Percentiles rank a stretch among this genome's conserved stretches.
Conservation (phyloP, 2,329 filamentous ascomycete genomes). For the Coniochaeta prunicola region DNA sequence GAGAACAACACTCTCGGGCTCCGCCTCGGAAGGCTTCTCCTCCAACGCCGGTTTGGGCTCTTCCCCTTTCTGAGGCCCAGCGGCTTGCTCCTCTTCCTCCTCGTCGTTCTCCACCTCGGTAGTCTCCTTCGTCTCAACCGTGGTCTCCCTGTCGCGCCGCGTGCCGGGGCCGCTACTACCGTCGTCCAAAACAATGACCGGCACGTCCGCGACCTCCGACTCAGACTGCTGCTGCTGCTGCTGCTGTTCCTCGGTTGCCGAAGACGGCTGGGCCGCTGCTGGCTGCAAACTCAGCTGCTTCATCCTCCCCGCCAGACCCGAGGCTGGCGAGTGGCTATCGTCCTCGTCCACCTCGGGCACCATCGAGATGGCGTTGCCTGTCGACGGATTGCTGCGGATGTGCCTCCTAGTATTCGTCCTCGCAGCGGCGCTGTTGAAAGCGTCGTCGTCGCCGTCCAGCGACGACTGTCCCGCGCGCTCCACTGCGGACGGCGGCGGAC, state of each 20-base stretch:
- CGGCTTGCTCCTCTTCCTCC: neutral
- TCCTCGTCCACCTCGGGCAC: conserved; percentile 82
- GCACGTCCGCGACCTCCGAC: neutral
- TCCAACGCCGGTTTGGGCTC: neutral
- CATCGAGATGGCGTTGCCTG: conserved; percentile 70
- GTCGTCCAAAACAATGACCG: conserved; percentile 2
- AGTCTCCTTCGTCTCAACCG: neutral
- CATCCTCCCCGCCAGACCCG: conserved; percentile 37
- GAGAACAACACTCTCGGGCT: neutral
- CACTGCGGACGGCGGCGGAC: neutral
- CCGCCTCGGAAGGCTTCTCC: neutral
- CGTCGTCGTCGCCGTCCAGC: conserved; percentile 35
- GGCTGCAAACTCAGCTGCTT: conserved; percentile 29
- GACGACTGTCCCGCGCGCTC: conserved; percentile 8
- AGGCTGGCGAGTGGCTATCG: conserved; percentile 36
- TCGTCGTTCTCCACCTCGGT: neutral
- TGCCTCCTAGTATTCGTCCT: conserved; percentile 75
- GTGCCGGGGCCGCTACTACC: neutral
- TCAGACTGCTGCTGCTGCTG: neutral
- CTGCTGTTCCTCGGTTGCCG: too few species aligned
- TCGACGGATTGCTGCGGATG: conserved; percentile 71
- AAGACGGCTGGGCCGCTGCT: conserved; percentile 6
- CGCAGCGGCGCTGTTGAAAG: conserved; percentile 43
- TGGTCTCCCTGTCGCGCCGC: neutral
- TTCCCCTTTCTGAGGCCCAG: neutral